Evolutionary conservation across 2,329 filamentous ascomycete species (phyloP).

Genomic region (Trichophyton mentagrophytes): DNA sequence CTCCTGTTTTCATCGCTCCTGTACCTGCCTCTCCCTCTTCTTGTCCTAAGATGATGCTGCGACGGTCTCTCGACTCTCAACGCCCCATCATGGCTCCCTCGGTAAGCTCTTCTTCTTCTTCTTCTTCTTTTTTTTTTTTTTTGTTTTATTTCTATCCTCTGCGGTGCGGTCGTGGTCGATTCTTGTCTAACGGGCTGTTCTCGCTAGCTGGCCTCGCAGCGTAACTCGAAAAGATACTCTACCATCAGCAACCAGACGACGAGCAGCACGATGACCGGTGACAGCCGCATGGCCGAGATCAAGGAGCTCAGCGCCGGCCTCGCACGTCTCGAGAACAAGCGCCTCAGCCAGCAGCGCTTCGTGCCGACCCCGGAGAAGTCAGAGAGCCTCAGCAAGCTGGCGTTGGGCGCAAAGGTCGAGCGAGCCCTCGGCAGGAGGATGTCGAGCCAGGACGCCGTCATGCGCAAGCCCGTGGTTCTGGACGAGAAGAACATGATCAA

Average conservation of each 20-base stretch:
- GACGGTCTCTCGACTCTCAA: conserved; percentile 41
- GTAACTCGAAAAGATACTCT: conserved; percentile 41
- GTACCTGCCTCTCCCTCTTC: background rate
- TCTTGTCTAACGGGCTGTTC: conserved; percentile 5
- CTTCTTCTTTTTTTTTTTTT: too few relatives aligned
- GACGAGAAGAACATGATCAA: conserved; percentile 26
- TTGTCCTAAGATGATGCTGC: conserved; percentile 20
- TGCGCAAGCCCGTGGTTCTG: conserved; percentile 50
- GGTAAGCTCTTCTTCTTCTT: conserved; percentile 22
- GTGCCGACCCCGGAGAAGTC: conserved; percentile 65
- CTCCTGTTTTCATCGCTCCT: background rate
- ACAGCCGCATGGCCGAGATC: conserved; percentile 50
- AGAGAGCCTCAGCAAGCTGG: conserved; percentile 71
- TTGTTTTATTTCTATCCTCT: too few relatives aligned
- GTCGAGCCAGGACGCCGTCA: conserved; percentile 69
- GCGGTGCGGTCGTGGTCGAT: too few relatives aligned
- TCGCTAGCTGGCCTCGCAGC: conserved; percentile 31
- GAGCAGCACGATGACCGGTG: conserved; percentile 28
- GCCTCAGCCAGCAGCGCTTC: conserved; percentile 69
- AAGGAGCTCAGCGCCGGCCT: conserved; percentile 67
- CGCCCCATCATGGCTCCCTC: conserved; percentile 44
- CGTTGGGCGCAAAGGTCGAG: conserved; percentile 80
- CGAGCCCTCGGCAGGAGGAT: conserved; percentile 75
- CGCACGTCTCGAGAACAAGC: conserved; percentile 81
- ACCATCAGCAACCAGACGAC: conserved; percentile 39